Evolutionary conservation across 108 stramenopile species (phyloP).

Genomic region (Epithemia pelagica): DNA sequence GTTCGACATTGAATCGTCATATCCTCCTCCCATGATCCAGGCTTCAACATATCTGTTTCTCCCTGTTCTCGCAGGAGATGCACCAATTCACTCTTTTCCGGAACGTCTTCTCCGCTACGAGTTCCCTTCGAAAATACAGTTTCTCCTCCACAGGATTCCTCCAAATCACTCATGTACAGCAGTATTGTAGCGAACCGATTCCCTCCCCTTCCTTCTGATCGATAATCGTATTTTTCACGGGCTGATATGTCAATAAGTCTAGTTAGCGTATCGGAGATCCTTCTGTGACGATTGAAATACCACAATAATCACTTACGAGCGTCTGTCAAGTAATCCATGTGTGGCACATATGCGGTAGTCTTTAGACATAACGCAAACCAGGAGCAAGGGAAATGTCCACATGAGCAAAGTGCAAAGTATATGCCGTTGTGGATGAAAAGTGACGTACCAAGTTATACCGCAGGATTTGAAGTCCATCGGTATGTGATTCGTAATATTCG

Average conservation of each 20-base stretch:
- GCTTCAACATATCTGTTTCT: conserved; percentile 29
- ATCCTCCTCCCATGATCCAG: conserved; percentile 77
- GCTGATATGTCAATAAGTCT: conserved; percentile 8
- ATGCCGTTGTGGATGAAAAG: no score
- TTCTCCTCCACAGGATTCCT: conserved; percentile 82
- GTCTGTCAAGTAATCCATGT: conserved; percentile 87
- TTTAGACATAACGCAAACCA: conserved; percentile 8
- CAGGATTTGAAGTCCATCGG: conserved; percentile 93
- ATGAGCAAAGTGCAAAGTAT: no score
- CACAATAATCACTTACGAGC: conserved; percentile 6
- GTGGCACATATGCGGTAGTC: conserved; percentile 82
- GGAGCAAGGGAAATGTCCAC: not conserved
- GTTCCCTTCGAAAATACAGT: conserved; percentile 80
- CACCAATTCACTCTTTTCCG: conserved; percentile 3
- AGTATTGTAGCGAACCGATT: conserved; percentile 95
- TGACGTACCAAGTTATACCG: conserved; percentile 68
- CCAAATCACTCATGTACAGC: conserved; percentile 91
- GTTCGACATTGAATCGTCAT: conserved; percentile 55
- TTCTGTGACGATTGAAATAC: not conserved
- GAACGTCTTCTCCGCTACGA: not conserved
- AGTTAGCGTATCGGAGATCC: not conserved
- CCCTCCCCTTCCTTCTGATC: conserved; percentile 62
- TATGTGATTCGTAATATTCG: conserved; percentile 64
- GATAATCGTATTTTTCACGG: conserved; percentile 50
- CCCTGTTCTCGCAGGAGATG: conserved; percentile 35